Evolutionary conservation across 2,329 filamentous ascomycete species (phyloP), one percentile per base, ranked within the genome.

Genomic region (Fusarium neocosmosporiellum): DNA sequence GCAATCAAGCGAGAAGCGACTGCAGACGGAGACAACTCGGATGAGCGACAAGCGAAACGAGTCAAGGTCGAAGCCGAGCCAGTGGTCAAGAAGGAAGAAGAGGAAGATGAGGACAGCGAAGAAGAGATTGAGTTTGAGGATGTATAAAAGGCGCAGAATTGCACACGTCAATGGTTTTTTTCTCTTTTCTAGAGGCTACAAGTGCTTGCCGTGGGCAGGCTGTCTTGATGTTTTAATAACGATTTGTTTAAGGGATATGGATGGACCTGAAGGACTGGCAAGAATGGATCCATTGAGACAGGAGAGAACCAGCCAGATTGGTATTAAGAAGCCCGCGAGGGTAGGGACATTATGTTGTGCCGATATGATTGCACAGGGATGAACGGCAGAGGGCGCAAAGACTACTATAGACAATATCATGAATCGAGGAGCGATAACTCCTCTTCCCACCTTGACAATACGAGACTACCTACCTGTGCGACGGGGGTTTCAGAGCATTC

Each of bases 111-210:
- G 13, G 75, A 76, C n/a, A 81, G 81, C 7, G 85, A 85, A 31
- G 85, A 86, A 14, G 83, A 83, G 36, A 87, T 90, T 69, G 88
- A 90, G 74, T 90, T 90, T 79, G 88, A 90, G 75, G 88, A 90
- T 76, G 88, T 90, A 1, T 86, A 75, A 71, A 55, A 20, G 11
- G 33, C 39, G 36, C 16, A n/a, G 27, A 37, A 18, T 37, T 55
- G 16, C 16, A 27, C 11, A 20, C 54, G 34, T 18, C 33, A 37
- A 39, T 13, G 48, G 27, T 2, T 7, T 20, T 13, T 14, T 31
- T n/a, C 46, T 29, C n/a, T 11, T 53, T 53, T 53, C 27, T 31
- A 53, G 48, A 53, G 48, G 29, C 31, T 36, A 22, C 31, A 22
- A 36, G 10, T n/a, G 36, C 41, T 46, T 16, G 22, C 20, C 27